Base-by-base conservation (phyloP, 352 stramenopile species). In the Pythium grandisporangium region DNA sequence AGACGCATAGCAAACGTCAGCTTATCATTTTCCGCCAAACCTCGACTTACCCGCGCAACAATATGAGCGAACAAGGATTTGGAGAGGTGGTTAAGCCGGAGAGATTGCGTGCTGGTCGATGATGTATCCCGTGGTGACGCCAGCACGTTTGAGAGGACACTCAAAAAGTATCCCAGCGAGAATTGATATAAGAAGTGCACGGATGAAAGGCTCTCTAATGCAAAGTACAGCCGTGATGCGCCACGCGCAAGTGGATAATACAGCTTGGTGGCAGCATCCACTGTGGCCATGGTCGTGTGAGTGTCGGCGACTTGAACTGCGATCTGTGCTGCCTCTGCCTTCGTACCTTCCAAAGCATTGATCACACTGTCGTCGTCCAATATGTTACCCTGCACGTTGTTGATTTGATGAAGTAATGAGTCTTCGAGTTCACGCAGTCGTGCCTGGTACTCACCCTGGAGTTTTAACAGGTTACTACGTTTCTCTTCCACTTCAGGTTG, bases 151-250 rank as follows among this genome's bases (percentile, higher is more conserved):
- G 91, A 80, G 19, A 99, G 63, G 23, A 98, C 77, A n/a, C 77
- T 77, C 34, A 99, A 83, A 62, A 99, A 99, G 42, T 98, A 98
- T n/a, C 83, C 74, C 1, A 99, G 70, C 48, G 90, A 98, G 59
- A 97, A 99, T 59, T 99, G 96, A 67, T 99, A 99, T 32, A 99
- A 63, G 53, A 98, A 98, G 65, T 97, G 94, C 19, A 99, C 80
- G n/a, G 95, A 86, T 26, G 83, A 86, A 33, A 99, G 76, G 21
- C 77, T 90, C 35, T 97, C 95, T 29, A 98, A 51, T 14, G 88
- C 71, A 54, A 98, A 98, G 57, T 94, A 98, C 2, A 96, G 48
- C 16, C 75, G 67, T 26, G 87, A 95, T 40, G 84, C 88, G 19
- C 81, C 71, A 40, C 78, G 66, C 2, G 95, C 94, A 25, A 99